Evolutionary conservation across 1,284 basidiomycete species (phyloP).

Genomic region (Ustilago nuda): DNA sequence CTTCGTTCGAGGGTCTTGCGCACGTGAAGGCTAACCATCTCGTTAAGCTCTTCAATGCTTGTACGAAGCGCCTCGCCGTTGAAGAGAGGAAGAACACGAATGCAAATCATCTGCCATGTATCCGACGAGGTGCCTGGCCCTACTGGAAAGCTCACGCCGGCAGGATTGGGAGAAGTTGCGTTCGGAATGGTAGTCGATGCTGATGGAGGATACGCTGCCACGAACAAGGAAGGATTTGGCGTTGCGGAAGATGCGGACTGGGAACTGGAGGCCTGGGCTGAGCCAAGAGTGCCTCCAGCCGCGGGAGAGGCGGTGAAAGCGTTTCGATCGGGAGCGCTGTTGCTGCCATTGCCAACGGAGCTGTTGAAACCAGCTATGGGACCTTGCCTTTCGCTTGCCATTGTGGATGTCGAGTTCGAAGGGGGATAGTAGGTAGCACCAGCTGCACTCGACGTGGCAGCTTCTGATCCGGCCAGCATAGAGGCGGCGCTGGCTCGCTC

Average conservation of each 20-base stretch:
- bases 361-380: constrained; percentile 3
- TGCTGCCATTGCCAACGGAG: constrained; percentile 1
- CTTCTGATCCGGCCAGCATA: constrained; percentile 46
- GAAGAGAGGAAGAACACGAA: constrained; percentile 88
- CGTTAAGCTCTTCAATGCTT: constrained; percentile 91
- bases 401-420: constrained; percentile 17
- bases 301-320: constrained; percentile 23
- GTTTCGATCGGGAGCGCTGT: constrained; percentile 8
- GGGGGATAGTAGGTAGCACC: constrained; percentile 16
- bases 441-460: constrained; percentile 4
- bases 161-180: constrained; percentile 34
- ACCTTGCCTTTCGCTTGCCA: constrained; percentile 25
- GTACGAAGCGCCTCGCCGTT: constrained; percentile 89
- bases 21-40: constrained; percentile 78
- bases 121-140: constrained; percentile 45
- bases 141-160: constrained; percentile 15
- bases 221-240: constrained; percentile 10
- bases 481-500: constrained; percentile 46
- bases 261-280: constrained; percentile 11
- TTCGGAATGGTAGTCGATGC: constrained; percentile 4
- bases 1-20: constrained; percentile 71
- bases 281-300: constrained; percentile 10
- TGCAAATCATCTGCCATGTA: constrained; percentile 81
- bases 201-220: constrained; percentile 15
- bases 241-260: constrained; percentile 11